Evolutionary conservation across 495 filamentous ascomycete species (phyloP), one percentile per base, ranked within the genome.

Genomic region (Aspergillus conjunctus): DNA sequence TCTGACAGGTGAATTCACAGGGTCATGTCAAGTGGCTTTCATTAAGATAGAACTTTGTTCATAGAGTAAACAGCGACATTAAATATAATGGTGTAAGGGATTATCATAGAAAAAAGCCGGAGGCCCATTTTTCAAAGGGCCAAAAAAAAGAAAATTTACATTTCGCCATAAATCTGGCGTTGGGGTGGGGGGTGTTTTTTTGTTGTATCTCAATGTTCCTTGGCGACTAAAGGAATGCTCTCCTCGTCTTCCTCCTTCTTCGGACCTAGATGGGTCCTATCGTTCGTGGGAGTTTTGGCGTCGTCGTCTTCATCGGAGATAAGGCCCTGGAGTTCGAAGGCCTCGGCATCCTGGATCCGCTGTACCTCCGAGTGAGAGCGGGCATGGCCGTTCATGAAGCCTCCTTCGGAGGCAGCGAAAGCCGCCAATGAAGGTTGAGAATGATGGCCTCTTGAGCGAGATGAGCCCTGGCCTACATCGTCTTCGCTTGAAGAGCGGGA

Each of bases 301-400:
- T 76, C 76, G 21, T 78, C 76, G 43, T 80, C 79, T 18, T 93
- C 90, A 48, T 96, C 93, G 39, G 87, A 93, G 66, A 97, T 94
- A 26, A 98, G 75, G 0, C 92, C 93, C 54, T 93, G 90, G 0
- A 97, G 79, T 73, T 97, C 93, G 69, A 96, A 97, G 60, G 93
- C 90, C 71, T 95, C 88, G 0, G 90, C 93, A 70, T 97, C 94
- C 15, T 75, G 73, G 48, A 81, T 74, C 22, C 71, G 78, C 83
- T 83, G 75, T 64, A 77, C 63, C 63, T 85, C 76, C 62, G 74
- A 67, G 79, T 73, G 43, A 45, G 69, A 69, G 66, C 68, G 72
- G 2, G 76, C 72, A 64, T 86, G 84, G 30, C 88, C 89, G 70
- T 90, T 91, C 57, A 72, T 60, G 44, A 63, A 57, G 51, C 61